Conservation (phyloP, 1,284 basidiomycete genomes). For the Tremellales sp. region DNA sequence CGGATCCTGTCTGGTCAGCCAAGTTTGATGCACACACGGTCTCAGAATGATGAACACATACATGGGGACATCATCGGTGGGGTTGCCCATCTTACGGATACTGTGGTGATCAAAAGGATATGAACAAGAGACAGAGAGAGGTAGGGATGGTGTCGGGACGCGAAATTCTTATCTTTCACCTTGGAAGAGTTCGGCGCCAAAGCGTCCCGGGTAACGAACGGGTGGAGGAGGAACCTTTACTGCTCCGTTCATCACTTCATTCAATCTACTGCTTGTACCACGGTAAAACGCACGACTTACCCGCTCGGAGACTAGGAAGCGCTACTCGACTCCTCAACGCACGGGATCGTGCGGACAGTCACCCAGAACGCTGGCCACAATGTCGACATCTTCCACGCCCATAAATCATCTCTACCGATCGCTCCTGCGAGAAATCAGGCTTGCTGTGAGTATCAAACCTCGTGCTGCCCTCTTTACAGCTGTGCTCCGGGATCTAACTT, state of each 20-base stretch:
- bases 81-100: constrained; percentile 18
- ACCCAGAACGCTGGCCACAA: too few relatives aligned
- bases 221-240: too few relatives aligned
- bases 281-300: too few relatives aligned
- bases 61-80: constrained; percentile 19
- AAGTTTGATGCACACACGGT: neutral
- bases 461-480: neutral
- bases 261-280: too few relatives aligned
- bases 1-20: constrained; percentile 24
- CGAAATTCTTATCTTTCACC: neutral
- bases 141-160: neutral
- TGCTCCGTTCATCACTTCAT: too few relatives aligned
- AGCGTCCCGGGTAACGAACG: too few relatives aligned
- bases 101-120: neutral
- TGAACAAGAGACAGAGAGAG: neutral
- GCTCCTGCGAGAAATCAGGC: constrained; percentile 42
- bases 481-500: neutral
- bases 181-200: too few relatives aligned
- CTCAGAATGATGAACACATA: constrained; percentile 1
- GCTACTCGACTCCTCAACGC: too few relatives aligned
- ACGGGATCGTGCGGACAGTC: too few relatives aligned
- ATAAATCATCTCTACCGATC: constrained; percentile 42
- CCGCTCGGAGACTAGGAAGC: too few relatives aligned
- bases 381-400: constrained; percentile 14
- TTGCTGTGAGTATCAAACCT: constrained; percentile 31